These are phyloP conservation scores for Ilyonectria robusta DNA, from an alignment of 2,329 filamentous ascomycete genomes.

Conservation along the genomic window DNA sequence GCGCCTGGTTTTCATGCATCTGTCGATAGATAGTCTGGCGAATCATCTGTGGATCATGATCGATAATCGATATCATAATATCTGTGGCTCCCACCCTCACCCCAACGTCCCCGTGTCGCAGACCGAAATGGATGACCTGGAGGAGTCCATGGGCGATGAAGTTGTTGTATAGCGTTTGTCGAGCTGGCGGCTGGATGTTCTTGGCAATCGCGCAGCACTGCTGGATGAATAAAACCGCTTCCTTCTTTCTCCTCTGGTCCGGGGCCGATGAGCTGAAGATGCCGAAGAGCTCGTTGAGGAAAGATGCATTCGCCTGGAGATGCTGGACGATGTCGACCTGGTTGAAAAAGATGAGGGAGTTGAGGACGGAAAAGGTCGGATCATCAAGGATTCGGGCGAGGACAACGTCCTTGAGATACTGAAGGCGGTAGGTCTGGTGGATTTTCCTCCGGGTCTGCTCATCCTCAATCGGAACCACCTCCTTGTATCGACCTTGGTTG, in stretches of 20 bases:
- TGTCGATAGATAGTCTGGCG: conserved; percentile 93
- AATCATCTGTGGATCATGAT: conserved; percentile 96
- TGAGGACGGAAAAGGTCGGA: conserved; percentile 96
- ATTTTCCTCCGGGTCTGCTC: conserved; percentile 88
- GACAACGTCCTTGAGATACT: conserved; percentile 99
- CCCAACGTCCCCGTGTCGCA: conserved; percentile 86
- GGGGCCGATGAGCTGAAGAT: conserved; percentile 80
- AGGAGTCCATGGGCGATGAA: conserved; percentile 91
- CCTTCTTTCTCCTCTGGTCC: conserved; percentile 84
- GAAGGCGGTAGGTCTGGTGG: conserved; percentile 93
- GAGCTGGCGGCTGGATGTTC: conserved; percentile 87
- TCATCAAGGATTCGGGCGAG: conserved; percentile 96
- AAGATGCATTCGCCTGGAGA: conserved; percentile 84
- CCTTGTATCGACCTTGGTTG: conserved; percentile 91
- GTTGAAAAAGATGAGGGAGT: conserved; percentile 98
- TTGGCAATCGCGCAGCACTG: conserved; percentile 96
- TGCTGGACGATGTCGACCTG: conserved; percentile 98
- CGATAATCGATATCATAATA: conserved; percentile 92
- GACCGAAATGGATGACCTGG: conserved; percentile 90
- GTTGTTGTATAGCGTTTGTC: conserved; percentile 88
- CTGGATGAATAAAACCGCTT: conserved; percentile 96
- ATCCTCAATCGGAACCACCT: conserved; percentile 94
- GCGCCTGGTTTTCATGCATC: conserved; percentile 86
- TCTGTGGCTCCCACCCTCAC: conserved; percentile 95
- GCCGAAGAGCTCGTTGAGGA: conserved; percentile 87